phyloP scores from a whole-genome alignment of 2,329 filamentous ascomycete species.

The Furcasterigmium sp. region DNA sequence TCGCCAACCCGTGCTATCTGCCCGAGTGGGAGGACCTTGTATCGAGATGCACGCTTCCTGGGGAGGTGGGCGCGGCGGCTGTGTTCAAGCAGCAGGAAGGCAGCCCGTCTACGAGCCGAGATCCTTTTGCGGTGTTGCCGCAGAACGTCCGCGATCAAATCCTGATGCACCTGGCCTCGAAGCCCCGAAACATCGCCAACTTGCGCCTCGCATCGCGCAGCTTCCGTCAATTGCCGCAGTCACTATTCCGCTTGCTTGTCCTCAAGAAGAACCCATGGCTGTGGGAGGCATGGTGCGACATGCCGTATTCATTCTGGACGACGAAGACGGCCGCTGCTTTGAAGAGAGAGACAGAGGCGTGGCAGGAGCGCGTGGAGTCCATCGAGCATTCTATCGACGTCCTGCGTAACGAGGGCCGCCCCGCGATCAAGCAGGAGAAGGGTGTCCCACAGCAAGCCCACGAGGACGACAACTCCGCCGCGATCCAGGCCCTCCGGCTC shows the following conservation, averaged over 20 bases:
- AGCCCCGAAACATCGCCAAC: neutral
- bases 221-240: constrained; percentile 3
- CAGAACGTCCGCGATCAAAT: neutral
- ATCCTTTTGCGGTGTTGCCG: neutral
- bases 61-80: neutral
- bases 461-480: neutral
- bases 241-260: constrained; percentile 3
- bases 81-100: too few species aligned
- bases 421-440: too few species aligned
- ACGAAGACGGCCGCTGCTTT: neutral
- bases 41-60: neutral
- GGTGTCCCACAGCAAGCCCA: too few species aligned
- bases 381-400: neutral
- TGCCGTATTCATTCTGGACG: constrained; percentile 7
- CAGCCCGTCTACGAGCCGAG: too few species aligned
- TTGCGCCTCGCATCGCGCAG: neutral
- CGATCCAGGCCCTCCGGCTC: neutral
- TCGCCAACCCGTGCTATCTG: constrained; percentile 10
- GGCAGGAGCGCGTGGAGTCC: neutral
- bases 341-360: neutral
- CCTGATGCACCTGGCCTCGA: neutral
- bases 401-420: neutral
- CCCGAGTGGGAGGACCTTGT: neutral
- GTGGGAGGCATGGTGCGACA: constrained; percentile 11
- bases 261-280: constrained; percentile 9